Evolutionary conservation across 306 rosid genomes (phyloP), one percentile per base, ranked within the genome.

Genomic region (Morella rubra): DNA sequence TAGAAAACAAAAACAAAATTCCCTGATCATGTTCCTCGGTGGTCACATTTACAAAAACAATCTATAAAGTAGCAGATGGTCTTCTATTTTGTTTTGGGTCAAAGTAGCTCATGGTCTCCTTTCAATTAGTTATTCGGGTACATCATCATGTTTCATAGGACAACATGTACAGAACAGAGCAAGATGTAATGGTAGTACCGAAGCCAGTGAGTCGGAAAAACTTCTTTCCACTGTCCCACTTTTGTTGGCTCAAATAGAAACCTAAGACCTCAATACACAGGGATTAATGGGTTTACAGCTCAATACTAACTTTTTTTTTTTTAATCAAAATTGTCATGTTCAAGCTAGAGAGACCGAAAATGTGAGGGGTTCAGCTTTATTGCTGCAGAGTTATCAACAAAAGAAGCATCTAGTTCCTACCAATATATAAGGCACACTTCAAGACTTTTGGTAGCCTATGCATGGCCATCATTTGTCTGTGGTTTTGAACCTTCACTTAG

Each of bases 391-490:
- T 7, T 46, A 12, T 8, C 51, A 46, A 46, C 12, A 46, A 46
- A 46, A 46, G 51, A 18, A 52, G 56, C 56, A 8, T 52, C 56
- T 52, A 52, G 14, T 8, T 13, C 56, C 56, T 13, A 13, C 56
- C 56, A 51, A 16, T 55, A 18, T 54, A 18, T 6, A 7, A 54
- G n/a, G 13, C 22, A 44, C 12, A 44, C 56, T 65, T 67, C 24
- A 13, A 77, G 67, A 51, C 51, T 67, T 74, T 53, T 65, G 61
- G 67, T 72, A 67, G 73, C 60, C 32, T 78, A 44, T 72, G 1
- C 19, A 65, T 47, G 71, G 2, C 66, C 77, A 55, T 77, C 75
- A 27, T 42, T 44, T 75, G 52, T 56, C 19, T 83, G 77, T 41
- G 59, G 45, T 42, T 77, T 68, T 51, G 55, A 22, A 72, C 16